Base-by-base conservation (phyloP, 1,284 basidiomycete species). In the Leccinum fuscescens region DNA sequence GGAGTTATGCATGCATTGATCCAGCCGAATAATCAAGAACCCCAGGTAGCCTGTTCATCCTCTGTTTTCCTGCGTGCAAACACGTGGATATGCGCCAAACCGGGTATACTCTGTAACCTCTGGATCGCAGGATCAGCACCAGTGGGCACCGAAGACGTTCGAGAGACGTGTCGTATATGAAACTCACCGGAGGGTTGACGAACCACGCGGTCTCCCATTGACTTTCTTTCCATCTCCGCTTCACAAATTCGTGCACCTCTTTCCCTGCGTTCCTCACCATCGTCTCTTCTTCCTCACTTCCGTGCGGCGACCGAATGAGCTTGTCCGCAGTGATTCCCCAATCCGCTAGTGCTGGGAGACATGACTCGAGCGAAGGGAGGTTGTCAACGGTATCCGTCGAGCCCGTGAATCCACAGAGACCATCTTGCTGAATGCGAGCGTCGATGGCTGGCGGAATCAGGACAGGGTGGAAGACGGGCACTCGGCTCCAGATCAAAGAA, bases 181-280 rank as follows among this genome's bases (percentile, higher is more conserved):
- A 46, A 56, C 88, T 73, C 68, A 91, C 90, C 49, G 87, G 88
- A 50, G 91, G 90, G 69, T 93, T 93, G 33, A 92, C 88, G 69
- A 92, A 93, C 91, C 91, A 93, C 3, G 88, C 88, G 0, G 90
- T 91, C 74, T 93, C 91, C 88, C 89, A 93, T 29, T 82, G 80
- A 9, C 69, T 71, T 67, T 89, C 88, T 14, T 67, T 67, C 91
- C 91, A 93, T 55, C 83, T 76, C 49, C 76, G 76, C 69, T 74
- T 78, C 31, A 93, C 81, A 71, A 88, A 93, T 56, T 74, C 74
- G 53, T 81, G 77, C 22, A 91, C 83, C 63, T 89, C 85, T 49
- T 65, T 69, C 4, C n/a, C n/a, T n/a, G n/a, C n/a, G n/a, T n/a
- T n/a, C 46, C 69, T 67, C 12, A 91, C 78, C 59, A 84, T 73